Base-by-base conservation (phyloP, 1,284 basidiomycete species). In the Kalmanozyma brasiliensis region DNA sequence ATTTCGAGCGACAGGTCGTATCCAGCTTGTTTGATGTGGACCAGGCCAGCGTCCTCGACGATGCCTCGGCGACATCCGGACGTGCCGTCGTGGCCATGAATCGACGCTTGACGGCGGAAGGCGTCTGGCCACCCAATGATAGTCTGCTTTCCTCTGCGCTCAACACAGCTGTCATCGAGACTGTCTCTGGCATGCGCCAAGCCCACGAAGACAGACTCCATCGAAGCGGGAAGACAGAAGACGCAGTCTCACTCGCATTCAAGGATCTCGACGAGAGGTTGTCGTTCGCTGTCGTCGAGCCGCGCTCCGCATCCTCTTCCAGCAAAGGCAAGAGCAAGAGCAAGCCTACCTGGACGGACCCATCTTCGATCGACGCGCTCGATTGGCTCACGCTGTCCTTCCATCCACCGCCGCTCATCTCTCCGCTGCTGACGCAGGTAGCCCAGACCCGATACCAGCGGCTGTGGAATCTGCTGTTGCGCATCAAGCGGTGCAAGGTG, bases 381-480 rank as follows among this genome's bases (percentile, higher is more conserved):
- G 75, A 77, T 37, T 77, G 75, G 75, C 62, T 77, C 26, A 75
- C 73, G 3, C 34, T 77, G 4, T 70, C 57, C 7, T 77, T 75
- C 55, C 64, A 65, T 16, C 75, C 75, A 8, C 75, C 73, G 1
- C 63, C 73, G 20, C 58, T 77, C 33, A 74, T 77, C 34, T 58
- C 75, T 11, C 73, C 73, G 16, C 52, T 77, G 22, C 48, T 77
- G 2, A 68, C 70, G n/a, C 52, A 57, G 45, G 19, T 76, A 29
- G 66, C 70, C 2, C 64, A 65, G 34, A 43, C 52, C 8, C 38
- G 63, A 3, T 77, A 77, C 32, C 74, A 74, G 24, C 49, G 75
- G 7, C 35, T 77, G 14, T 74, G 75, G 70, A 75, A 73, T 26
- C 30, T 70, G 43, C 60, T 77, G 10, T 30, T 77, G 32, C 62